These are phyloP conservation scores for Metschnikowia lochheadii DNA, from an alignment of 805 yeast species.

Conservation along the genomic window DNA sequence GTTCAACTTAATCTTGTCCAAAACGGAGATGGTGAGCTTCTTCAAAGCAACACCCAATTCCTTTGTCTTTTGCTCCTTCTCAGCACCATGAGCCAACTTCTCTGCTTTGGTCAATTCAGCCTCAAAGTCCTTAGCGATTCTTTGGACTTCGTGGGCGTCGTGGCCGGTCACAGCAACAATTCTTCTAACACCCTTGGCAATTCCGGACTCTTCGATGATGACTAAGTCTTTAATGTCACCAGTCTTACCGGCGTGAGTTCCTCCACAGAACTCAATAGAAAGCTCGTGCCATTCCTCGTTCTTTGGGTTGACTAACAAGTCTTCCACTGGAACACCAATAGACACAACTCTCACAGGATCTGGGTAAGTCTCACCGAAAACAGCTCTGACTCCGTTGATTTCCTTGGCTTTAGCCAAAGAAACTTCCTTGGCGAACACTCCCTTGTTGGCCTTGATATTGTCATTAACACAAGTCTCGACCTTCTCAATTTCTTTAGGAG, in stretches of 20 bases:
- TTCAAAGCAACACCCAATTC: slow-evolving; percentile 81
- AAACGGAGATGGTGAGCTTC: slow-evolving; percentile 74
- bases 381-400: slow-evolving; percentile 90
- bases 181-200: slow-evolving; percentile 98
- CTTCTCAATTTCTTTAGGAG: slow-evolving; percentile 63
- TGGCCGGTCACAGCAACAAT: slow-evolving; percentile 94
- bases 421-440: slow-evolving; percentile 82
- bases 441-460: slow-evolving; percentile 63
- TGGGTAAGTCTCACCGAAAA: slow-evolving; percentile 97
- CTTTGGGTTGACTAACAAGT: slow-evolving; percentile 64
- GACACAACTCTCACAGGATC: slow-evolving; percentile 98
- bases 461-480: slow-evolving; percentile 75
- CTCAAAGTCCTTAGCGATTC: slow-evolving; percentile 70
- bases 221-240: slow-evolving; percentile 90
- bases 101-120: slow-evolving; percentile 56
- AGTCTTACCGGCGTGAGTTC: slow-evolving; percentile 92
- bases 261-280: slow-evolving; percentile 98
- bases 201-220: slow-evolving; percentile 91
- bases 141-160: slow-evolving; percentile 87
- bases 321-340: slow-evolving; percentile 87
- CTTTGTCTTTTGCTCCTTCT: slow-evolving; percentile 79
- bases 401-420: slow-evolving; percentile 65
- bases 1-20: slow-evolving; percentile 72
- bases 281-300: slow-evolving; percentile 70
- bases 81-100: slow-evolving; percentile 64